Evolutionary conservation across 73 alveolate species (phyloP).

Genomic region (Halteria grandinella): DNA sequence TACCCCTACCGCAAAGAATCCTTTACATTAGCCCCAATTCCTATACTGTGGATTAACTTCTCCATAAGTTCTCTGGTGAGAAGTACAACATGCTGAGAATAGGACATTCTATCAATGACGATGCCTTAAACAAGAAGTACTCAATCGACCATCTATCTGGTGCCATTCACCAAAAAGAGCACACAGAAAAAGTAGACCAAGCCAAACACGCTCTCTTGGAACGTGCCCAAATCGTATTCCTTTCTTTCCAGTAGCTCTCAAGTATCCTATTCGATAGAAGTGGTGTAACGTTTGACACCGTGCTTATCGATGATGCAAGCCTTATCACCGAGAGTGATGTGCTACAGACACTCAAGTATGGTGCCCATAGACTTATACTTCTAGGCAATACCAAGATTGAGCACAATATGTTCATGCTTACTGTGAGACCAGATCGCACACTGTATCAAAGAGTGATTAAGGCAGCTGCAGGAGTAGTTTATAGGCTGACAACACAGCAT

Average conservation of each 20-base stretch:
- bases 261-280: conserved; percentile 20
- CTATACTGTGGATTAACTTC: conserved; percentile 12
- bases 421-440: conserved; percentile 12
- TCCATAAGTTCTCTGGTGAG: not conserved
- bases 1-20: conserved; percentile 15
- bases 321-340: not conserved
- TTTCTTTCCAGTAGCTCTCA: not conserved
- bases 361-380: conserved; percentile 9
- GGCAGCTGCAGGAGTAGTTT: no score
- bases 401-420: conserved; percentile 12
- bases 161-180: not conserved
- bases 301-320: conserved; percentile 20
- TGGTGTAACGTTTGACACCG: not conserved
- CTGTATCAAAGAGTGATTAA: not conserved
- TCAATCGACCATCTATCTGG: conserved; percentile 34
- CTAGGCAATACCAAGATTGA: conserved; percentile 1
- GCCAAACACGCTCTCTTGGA: conserved; percentile 1
- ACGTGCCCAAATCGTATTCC: not conserved
- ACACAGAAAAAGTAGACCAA: conserved; percentile 25
- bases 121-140: conserved; percentile 1
- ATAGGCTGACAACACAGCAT: no score
- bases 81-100: not conserved
- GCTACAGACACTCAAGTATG: not conserved
- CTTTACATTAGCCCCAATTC: conserved; percentile 6
- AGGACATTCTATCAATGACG: conserved; percentile 32